A percentile compares a stretch with the other conserved stretches of the same genome.
These are phyloP conservation scores for Mediolabrus comicus DNA, from an alignment of 108 stramenopile species.

Conservation along the genomic window DNA sequence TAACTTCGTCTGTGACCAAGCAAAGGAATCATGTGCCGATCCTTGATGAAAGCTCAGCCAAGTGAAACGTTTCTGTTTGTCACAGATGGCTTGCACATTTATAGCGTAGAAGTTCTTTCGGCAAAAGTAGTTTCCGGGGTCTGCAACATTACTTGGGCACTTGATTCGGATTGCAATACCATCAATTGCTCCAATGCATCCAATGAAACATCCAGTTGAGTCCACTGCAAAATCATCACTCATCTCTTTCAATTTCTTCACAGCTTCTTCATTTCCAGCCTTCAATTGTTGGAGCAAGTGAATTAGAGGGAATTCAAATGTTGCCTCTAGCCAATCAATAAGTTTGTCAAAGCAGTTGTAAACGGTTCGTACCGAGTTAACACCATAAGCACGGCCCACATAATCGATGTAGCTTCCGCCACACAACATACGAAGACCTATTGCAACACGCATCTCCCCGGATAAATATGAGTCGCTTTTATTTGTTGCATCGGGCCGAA, in stretches of 20 bases:
- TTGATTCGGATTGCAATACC: not conserved
- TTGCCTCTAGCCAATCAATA: not conserved
- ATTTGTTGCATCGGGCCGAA: not conserved
- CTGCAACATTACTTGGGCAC: not conserved
- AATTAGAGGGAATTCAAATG: not conserved
- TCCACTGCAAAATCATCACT: not conserved
- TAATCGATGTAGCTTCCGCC: not conserved
- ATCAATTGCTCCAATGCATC: not conserved
- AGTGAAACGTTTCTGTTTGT: not conserved
- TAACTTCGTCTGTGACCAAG: not conserved
- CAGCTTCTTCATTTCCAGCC: not conserved
- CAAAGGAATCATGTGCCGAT: not conserved
- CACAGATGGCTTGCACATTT: slow-evolving; percentile 16
- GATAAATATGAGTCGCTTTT: too few species aligned
- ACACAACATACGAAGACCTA: not conserved
- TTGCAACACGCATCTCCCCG: not conserved
- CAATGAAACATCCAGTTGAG: not conserved
- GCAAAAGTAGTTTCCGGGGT: slow-evolving; percentile 29
- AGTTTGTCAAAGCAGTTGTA: not conserved
- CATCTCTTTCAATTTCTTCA: not conserved
- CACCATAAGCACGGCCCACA: not conserved
- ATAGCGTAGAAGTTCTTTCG: slow-evolving; percentile 29
- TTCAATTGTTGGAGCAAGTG: not conserved
- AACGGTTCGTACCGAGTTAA: not conserved
- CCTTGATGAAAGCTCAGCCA: not conserved